Base-by-base conservation (phyloP, 306 rosid species). In the Castanopsis chinensis region DNA sequence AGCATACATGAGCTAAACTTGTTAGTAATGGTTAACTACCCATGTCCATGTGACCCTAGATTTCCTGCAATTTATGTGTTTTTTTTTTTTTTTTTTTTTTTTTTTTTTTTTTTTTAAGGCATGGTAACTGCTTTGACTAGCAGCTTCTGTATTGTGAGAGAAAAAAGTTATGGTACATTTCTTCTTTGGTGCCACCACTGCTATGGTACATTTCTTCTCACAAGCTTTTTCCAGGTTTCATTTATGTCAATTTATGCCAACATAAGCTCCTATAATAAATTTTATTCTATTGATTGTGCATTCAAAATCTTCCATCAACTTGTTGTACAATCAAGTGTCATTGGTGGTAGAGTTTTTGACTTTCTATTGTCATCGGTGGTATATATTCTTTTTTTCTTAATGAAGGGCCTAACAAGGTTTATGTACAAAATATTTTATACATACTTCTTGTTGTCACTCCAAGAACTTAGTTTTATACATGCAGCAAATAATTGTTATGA, bases 101-200 rank as follows among this genome's bases (percentile, higher is more conserved):
- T n/a, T n/a, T n/a, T n/a, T n/a, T n/a, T n/a, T 10, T 10, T 45
- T 10, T 8, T 43, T 43, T 10, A 2, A 37, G 25, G 10, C 33
- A 18, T 19, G 10, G 35, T 67, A 19, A 67, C 15, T 67, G 51
- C 21, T 67, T 18, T 43, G 71, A 33, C 49, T 33, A 63, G 6
- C 25, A 67, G 2, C 71, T 33, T 32, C 1, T 8, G 6, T 37
- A 37, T 37, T 37, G 7, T 0, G 2, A 37, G 43, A 37, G 10
- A 6, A 37, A 37, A 37, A 37, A 37, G 10, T 37, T 6, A n/a
- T n/a, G n/a, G n/a, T n/a, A n/a, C n/a, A n/a, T n/a, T n/a, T n/a
- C n/a, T n/a, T 94, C 41, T 94, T 94, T 79, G 98, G 98, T 59
- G 98, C 98, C 71, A 92, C 98, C 56, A 94, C 98, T 43, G 97